Evolutionary conservation across 164 flowering plant genomes (phyloP).

Genomic region (Tinospora cordifolia): DNA sequence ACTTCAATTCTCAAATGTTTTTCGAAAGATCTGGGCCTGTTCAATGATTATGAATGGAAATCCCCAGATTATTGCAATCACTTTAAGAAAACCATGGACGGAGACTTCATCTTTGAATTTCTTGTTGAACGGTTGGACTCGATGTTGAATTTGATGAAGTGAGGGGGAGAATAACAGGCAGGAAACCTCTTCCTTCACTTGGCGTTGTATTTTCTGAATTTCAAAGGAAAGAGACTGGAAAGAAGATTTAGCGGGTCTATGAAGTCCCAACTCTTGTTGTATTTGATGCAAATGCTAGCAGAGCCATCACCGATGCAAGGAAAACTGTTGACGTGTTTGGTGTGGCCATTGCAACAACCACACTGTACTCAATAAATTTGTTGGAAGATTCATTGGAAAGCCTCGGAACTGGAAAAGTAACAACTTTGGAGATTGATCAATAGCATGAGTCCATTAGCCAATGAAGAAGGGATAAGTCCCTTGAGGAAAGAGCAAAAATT

Average conservation of each 20-base stretch:
- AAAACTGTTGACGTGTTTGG: not conserved
- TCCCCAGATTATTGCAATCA: not conserved
- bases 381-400: constrained; percentile 10
- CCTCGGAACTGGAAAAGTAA: constrained; percentile 1
- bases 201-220: not conserved
- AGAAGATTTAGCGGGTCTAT: too few species aligned
- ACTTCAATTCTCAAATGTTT: not conserved
- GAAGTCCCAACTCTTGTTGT: too few species aligned
- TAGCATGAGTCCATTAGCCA: not conserved
- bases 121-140: not conserved
- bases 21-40: not conserved
- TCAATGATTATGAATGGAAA: constrained; percentile 7
- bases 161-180: not conserved
- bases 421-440: not conserved
- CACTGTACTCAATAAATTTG: constrained; percentile 5
- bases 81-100: not conserved
- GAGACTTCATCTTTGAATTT: constrained; percentile 1
- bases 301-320: too few species aligned
- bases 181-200: not conserved
- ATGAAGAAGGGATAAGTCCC: too few species aligned
- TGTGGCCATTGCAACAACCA: constrained; percentile 7
- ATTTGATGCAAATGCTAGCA: too few species aligned
- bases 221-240: not conserved
- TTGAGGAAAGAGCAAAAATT: too few species aligned
- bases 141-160: constrained; percentile 9